Percentiles rank a stretch among this genome's conserved stretches.
phyloP scores from a whole-genome alignment of 768 basidiomycete species.

The Russula vinacea region DNA sequence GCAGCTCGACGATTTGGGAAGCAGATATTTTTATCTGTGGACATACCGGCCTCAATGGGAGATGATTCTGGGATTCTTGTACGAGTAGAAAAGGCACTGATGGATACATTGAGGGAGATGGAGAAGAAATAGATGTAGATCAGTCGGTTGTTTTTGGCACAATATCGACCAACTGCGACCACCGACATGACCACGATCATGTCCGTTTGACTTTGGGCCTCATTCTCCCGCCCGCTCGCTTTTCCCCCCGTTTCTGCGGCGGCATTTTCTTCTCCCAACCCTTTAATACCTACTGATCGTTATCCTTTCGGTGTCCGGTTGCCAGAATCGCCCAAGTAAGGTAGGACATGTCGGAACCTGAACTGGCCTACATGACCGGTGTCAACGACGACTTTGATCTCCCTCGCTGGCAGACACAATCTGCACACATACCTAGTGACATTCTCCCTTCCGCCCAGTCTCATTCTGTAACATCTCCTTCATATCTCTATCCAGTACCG shows the following conservation, averaged over 20 bases:
- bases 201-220: conserved; percentile 13
- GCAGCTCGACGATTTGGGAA: conserved; percentile 62
- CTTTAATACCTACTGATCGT: conserved; percentile 11
- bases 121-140: conserved; percentile 31
- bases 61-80: conserved; percentile 49
- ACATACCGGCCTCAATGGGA: conserved; percentile 48
- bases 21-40: conserved; percentile 72
- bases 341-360: conserved; percentile 65
- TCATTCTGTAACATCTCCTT: conserved; percentile 45
- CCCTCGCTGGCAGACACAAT: conserved; percentile 53
- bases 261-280: conserved; percentile 1
- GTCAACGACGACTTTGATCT: conserved; percentile 80
- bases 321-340: conserved; percentile 24
- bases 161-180: neutral
- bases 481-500: conserved; percentile 50
- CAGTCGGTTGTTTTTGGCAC: neutral
- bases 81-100: conserved; percentile 60
- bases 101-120: conserved; percentile 45
- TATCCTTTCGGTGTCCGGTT: conserved; percentile 22
- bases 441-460: conserved; percentile 58
- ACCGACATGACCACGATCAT: conserved; percentile 16
- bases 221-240: neutral
- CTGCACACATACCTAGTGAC: conserved; percentile 38
- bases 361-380: conserved; percentile 70
- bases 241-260: conserved; percentile 7